Conservation (phyloP, 306 rosid species). For the Betula pendula region DNA sequence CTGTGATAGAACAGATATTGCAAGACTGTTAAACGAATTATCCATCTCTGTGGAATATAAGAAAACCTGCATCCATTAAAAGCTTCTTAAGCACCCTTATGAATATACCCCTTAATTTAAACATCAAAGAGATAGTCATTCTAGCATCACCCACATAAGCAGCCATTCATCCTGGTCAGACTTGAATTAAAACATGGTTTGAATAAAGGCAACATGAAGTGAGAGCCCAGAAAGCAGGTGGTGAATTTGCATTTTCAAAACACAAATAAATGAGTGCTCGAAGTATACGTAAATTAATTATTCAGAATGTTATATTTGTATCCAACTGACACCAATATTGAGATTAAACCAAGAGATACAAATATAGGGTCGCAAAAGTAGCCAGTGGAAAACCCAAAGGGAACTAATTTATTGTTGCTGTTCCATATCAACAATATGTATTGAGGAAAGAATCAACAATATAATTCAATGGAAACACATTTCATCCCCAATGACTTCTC, state of each 20-base stretch:
- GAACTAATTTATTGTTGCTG: neutral
- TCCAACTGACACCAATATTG: neutral
- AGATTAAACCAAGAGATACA: neutral
- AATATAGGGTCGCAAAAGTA: neutral
- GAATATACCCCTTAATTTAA: conserved; percentile 16
- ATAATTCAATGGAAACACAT: neutral
- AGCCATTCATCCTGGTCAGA: neutral
- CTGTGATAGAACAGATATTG: conserved; percentile 74
- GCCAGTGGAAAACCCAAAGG: neutral
- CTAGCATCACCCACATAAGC: neutral
- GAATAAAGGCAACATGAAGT: neutral
- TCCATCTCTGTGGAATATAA: conserved; percentile 76
- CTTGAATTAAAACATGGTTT: neutral
- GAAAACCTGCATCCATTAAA: conserved; percentile 68
- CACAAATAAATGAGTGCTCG: neutral
- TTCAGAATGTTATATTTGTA: neutral
- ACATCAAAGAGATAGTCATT: neutral
- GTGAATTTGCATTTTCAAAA: neutral
- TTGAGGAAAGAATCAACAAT: neutral
- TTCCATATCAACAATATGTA: neutral
- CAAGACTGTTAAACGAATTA: conserved; percentile 76
- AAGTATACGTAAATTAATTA: neutral
- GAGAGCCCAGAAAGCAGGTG: neutral
- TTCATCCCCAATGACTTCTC: neutral
- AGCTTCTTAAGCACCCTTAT: conserved; percentile 22